Conservation (phyloP, 2,329 filamentous ascomycete genomes). For the Neurospora sp. region DNA sequence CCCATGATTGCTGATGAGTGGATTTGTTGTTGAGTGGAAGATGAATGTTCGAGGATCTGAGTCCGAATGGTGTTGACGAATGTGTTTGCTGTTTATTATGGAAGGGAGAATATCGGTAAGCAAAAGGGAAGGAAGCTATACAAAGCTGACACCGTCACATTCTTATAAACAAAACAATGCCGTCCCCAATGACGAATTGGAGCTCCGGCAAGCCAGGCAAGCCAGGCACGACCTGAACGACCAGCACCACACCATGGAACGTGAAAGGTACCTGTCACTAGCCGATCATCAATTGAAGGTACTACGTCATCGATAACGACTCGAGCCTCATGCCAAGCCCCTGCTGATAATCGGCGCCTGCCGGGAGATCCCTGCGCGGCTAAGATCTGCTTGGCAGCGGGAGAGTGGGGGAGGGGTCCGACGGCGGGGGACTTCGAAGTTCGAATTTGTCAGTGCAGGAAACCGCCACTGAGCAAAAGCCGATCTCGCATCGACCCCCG, state of each 20-base stretch:
- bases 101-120: neutral
- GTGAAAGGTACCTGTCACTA: neutral
- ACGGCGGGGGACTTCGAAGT: neutral
- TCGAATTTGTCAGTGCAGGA: neutral
- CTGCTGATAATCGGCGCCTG: neutral
- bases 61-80: neutral
- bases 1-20: neutral
- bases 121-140: neutral
- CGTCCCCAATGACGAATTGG: neutral
- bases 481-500: constrained; percentile 14
- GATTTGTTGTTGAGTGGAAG: neutral
- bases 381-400: neutral
- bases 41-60: neutral
- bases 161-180: neutral
- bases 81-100: neutral
- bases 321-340: neutral
- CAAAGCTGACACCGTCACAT: neutral
- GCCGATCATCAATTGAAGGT: neutral
- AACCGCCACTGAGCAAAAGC: constrained; percentile 14
- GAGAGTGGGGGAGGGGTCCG: neutral
- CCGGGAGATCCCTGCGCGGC: neutral
- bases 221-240: neutral
- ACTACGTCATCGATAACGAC: neutral
- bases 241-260: neutral
- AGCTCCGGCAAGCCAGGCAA: neutral